phyloP scores from a whole-genome alignment of 345 rosid genomes.

The Schrenkiella parvula region DNA sequence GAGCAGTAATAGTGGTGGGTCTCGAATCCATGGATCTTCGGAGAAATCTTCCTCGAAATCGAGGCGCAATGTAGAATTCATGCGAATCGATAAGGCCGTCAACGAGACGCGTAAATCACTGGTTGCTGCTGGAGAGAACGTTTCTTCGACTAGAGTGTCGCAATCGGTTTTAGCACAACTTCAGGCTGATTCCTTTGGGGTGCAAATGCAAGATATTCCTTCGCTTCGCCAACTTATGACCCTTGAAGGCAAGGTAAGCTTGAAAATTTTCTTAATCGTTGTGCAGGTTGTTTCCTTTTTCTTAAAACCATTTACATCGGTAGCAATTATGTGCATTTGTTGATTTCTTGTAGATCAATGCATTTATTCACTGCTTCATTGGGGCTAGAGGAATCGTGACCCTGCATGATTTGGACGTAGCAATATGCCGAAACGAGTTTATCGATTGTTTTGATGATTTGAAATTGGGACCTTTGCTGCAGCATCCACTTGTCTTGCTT shows the following conservation, averaged over 20 bases:
- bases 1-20: background rate
- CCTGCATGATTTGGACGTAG: slow-evolving; percentile 69
- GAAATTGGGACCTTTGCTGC: slow-evolving; percentile 67
- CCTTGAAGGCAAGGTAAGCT: slow-evolving; percentile 61
- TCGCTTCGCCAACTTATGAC: slow-evolving; percentile 55
- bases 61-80: slow-evolving; percentile 5
- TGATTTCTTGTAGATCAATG: slow-evolving; percentile 54
- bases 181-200: slow-evolving; percentile 54
- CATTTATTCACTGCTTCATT: slow-evolving; percentile 82
- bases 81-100: slow-evolving; percentile 42
- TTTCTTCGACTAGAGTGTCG: slow-evolving; percentile 58
- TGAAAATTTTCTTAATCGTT: background rate
- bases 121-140: slow-evolving; percentile 41
- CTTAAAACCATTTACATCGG: background rate
- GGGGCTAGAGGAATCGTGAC: slow-evolving; percentile 63
- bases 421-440: slow-evolving; percentile 63
- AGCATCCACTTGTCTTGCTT: slow-evolving; percentile 60
- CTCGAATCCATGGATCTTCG: background rate
- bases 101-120: slow-evolving; percentile 38
- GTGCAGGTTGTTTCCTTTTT: background rate
- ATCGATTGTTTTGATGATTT: slow-evolving; percentile 58
- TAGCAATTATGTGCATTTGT: background rate
- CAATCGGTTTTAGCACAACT: slow-evolving; percentile 38
- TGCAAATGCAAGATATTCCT: slow-evolving; percentile 64
- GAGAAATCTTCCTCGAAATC: background rate